A percentile compares a stretch with the other conserved stretches of the same genome.
Conservation (phyloP, 2,329 filamentous ascomycete genomes). For the Ilyonectria mors-panacis region DNA sequence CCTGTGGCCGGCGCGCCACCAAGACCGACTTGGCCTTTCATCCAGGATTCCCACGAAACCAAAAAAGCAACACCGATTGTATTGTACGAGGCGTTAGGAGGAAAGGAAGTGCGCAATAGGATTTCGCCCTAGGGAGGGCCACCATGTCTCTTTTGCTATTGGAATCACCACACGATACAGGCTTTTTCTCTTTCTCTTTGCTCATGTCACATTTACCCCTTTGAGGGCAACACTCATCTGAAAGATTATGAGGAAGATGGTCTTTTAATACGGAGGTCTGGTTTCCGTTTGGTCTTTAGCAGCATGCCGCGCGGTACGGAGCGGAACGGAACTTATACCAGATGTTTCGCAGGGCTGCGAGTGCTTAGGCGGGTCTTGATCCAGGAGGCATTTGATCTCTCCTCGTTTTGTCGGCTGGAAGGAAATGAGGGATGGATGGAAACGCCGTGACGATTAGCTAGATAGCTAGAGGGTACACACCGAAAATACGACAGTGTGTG, state of each 20-base stretch:
- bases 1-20: constrained; percentile 13
- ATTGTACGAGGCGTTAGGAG: constrained; percentile 20
- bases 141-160: constrained; percentile 5
- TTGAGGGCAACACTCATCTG: neutral
- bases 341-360: constrained; percentile 8
- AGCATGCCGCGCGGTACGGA: constrained; percentile 2
- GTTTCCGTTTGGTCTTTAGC: neutral
- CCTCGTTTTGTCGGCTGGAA: constrained; percentile 4
- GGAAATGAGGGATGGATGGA: neutral
- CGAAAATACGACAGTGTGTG: constrained; percentile 18
- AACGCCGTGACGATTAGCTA: neutral
- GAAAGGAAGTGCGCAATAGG: neutral
- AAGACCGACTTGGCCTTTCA: neutral
- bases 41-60: neutral
- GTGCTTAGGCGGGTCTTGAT: neutral
- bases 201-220: constrained; percentile 2
- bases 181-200: neutral
- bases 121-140: neutral
- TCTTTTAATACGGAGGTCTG: neutral
- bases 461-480: constrained; percentile 17
- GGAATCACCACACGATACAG: neutral
- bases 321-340: constrained; percentile 15
- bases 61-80: neutral
- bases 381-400: neutral
- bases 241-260: neutral